These are phyloP conservation scores for Arthroderma sp. DNA, from an alignment of 2,329 filamentous ascomycete genomes.

Conservation along the genomic window DNA sequence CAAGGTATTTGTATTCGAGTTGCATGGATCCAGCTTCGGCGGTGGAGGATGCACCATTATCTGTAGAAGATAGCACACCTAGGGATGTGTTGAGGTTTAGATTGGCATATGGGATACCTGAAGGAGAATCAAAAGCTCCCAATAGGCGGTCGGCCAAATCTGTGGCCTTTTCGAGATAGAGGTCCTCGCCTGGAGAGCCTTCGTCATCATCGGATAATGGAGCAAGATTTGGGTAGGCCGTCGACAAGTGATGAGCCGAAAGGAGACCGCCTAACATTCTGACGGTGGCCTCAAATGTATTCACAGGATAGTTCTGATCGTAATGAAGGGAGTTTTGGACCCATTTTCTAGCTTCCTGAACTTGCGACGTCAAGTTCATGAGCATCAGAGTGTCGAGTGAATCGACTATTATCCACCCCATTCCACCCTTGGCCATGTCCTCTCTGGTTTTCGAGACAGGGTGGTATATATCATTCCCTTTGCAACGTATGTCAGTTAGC, in stretches of 20 bases:
- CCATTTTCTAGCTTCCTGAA: conserved; percentile 80
- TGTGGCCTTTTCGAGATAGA: conserved; percentile 91
- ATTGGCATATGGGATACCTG: conserved; percentile 80
- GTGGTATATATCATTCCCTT: conserved; percentile 73
- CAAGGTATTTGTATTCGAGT: conserved; percentile 92
- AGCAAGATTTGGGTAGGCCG: conserved; percentile 64
- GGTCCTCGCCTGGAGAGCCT: conserved; percentile 64
- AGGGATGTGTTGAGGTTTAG: conserved; percentile 68
- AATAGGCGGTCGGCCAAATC: conserved; percentile 81
- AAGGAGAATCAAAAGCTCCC: conserved; percentile 73
- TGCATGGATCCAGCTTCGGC: conserved; percentile 87
- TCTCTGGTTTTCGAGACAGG: conserved; percentile 65
- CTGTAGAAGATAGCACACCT: conserved; percentile 68
- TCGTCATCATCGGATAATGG: conserved; percentile 58
- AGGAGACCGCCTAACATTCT: conserved; percentile 90
- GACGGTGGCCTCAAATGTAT: conserved; percentile 95
- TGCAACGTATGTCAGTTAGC: conserved; percentile 13
- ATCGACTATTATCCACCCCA: conserved; percentile 98
- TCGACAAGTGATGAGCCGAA: conserved; percentile 90
- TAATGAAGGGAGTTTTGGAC: conserved; percentile 68
- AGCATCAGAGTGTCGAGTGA: conserved; percentile 92
- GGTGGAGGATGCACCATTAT: conserved; percentile 80
- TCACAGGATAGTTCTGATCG: conserved; percentile 88
- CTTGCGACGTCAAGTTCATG: conserved; percentile 85
- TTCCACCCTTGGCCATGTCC: conserved; percentile 75